Evolutionary conservation across 75 land plant genomes (phyloP), one percentile per base, ranked within the genome.

Genomic region (Chamaecyparis obtusa): DNA sequence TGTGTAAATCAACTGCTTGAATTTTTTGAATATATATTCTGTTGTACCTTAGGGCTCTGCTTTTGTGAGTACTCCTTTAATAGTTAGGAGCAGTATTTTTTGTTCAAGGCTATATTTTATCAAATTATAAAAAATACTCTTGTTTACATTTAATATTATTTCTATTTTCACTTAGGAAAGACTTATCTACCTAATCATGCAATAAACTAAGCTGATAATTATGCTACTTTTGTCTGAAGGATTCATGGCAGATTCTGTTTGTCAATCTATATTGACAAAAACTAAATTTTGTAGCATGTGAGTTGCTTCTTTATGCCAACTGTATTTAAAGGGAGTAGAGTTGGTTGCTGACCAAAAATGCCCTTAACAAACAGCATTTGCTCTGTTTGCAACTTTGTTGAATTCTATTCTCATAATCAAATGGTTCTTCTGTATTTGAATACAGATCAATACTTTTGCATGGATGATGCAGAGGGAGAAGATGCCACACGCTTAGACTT

Each of bases 391-490:
- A 44, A 10, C 83, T 81, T n/a, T 81, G 32, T 37, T 81, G 9
- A 41, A 27, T 2, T 46, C n/a, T 24, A 24, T 81, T 81, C 49
- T 81, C 21, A 81, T 46, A 81, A n/a, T 44, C 11, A 43, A 81
- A 43, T 81, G n/a, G 83, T n/a, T 81, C 32, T 27, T 80, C 46
- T 46, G 21, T 43, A 46, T 81, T 49, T 44, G 49, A 44, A 46
- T 81, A 49, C 90, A 90, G 92, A 92, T 82, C 83, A 71, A 48
- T 84, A 88, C 44, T 87, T 90, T 35, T 83, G 85, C 83, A 27
- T 87, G 55, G 93, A 93, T 86, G 89, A 93, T 87, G 35, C 84
- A 30, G 90, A 90, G 67, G 92, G 88, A 35, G 93, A 89, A 77
- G 92, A 90, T 55, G 91, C 93, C 36, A 67, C 83, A 14, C 78